phyloP scores from a whole-genome alignment of 192 early-diverging fungal genomes.

The Fimicolochytrium jonesii region DNA sequence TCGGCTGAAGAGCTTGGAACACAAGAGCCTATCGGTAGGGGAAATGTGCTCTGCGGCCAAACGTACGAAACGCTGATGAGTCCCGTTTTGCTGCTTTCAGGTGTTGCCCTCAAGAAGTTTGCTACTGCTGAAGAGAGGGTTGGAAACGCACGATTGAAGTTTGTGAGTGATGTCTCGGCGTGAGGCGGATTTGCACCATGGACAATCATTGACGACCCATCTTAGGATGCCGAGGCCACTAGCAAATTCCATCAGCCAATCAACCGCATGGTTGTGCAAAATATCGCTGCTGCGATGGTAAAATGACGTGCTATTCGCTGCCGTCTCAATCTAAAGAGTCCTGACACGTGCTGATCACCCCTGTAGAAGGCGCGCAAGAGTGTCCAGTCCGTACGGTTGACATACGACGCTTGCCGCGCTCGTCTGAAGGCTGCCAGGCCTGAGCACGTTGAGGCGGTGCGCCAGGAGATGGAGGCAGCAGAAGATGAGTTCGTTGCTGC shows the following conservation, averaged over 20 bases:
- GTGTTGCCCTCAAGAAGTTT: conserved; percentile 82
- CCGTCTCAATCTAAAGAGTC: too few relatives aligned
- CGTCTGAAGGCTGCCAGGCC: conserved; percentile 69
- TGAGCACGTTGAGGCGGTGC: conserved; percentile 66
- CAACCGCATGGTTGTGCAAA: conserved; percentile 60
- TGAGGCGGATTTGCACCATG: background rate
- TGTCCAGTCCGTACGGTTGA: conserved; percentile 75
- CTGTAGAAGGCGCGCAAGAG: conserved; percentile 73
- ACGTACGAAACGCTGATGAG: background rate
- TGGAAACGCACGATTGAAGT: conserved; percentile 67
- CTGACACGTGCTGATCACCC: too few relatives aligned
- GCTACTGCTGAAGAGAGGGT: conserved; percentile 80
- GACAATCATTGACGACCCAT: background rate
- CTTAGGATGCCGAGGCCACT: conserved; percentile 64
- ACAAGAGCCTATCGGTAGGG: conserved; percentile 73
- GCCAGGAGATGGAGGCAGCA: conserved; percentile 81
- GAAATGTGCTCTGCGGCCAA: background rate
- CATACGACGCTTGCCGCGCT: conserved; percentile 82
- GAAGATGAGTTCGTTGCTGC: conserved; percentile 95
- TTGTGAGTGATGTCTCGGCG: conserved; percentile 31
- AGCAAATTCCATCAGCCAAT: conserved; percentile 76
- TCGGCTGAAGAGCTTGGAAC: conserved; percentile 64
- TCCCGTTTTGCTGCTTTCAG: conserved; percentile 16
- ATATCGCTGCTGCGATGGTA: conserved; percentile 74
- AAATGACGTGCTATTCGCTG: background rate